Base-by-base conservation (phyloP, 2,329 filamentous ascomycete species). In the Talaromyces sp. region DNA sequence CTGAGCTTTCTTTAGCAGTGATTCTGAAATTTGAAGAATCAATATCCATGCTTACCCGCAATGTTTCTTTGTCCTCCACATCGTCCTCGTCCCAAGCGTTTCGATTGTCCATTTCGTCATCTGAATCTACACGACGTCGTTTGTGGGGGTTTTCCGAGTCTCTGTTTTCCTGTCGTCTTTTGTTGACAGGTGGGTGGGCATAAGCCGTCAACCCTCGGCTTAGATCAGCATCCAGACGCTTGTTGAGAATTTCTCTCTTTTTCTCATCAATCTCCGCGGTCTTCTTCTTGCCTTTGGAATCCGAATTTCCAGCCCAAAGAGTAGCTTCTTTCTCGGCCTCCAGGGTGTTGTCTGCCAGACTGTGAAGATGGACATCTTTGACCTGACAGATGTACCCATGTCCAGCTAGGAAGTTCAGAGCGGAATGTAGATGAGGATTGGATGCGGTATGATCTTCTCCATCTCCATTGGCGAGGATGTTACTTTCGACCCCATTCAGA, bases 1-100 rank as follows among this genome's bases (percentile, higher is more conserved):
- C 86, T 95, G 58, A 41, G 19, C n/a, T 60, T 28, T 51, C 61
- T 63, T 57, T 57, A 63, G 56, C 54, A 54, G 52, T 62, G 53
- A 62, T 33, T 58, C 59, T 52, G 50, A 61, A 62, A 9, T 21
- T 28, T 4, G 25, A 5, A 43, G 19, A 40, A 9, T 36, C 36
- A 31, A 2, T 11, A 21, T 31, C n/a, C 45, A 17, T 7, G 60
- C 68, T 67, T 66, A 75, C 74, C 63, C 76, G 72, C 70, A 76
- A 69, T 40, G 70, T 70, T 21, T 66, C 61, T 45, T 65, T 65
- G 35, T 72, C 70, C 45, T 70, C 64, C 5, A 65, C 67, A 52
- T 74, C 69, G 50, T 74, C 71, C 48, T 74, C 70, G 31, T 73
- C 72, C 28, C 70, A 65, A 15, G 66, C 63, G 10, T 67, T 61